Percentiles rank a stretch among this genome's conserved stretches.
Evolutionary conservation across 108 stramenopile species (phyloP).

Genomic region (Cyclotella atomus): DNA sequence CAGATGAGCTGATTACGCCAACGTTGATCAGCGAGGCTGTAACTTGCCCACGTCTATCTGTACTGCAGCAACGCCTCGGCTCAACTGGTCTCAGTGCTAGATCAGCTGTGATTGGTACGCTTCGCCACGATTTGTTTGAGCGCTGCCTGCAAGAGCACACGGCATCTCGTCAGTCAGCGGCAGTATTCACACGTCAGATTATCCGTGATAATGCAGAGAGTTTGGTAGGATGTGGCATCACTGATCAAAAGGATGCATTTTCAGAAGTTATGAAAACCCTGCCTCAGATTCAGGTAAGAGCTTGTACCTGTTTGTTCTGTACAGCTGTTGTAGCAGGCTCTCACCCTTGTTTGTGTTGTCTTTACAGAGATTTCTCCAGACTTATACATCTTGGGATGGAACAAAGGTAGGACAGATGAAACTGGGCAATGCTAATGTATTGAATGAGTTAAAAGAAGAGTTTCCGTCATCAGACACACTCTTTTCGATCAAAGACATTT

Average conservation of each 20-base stretch:
- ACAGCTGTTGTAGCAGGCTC: no score
- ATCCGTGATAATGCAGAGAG: conserved; percentile 67
- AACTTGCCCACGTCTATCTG: conserved; percentile 74
- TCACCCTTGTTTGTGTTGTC: no score
- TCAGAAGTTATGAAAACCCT: conserved; percentile 66
- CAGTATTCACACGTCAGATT: conserved; percentile 47
- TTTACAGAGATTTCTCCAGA: conserved; percentile 49
- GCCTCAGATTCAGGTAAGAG: conserved; percentile 60
- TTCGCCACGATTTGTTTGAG: conserved; percentile 87
- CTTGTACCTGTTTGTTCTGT: not conserved
- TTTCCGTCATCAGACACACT: conserved; percentile 32
- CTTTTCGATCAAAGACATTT: conserved; percentile 29
- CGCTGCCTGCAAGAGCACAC: conserved; percentile 58
- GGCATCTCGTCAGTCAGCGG: conserved; percentile 55
- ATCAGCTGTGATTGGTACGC: conserved; percentile 77
- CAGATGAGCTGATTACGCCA: conserved; percentile 82
- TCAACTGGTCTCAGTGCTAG: conserved; percentile 69
- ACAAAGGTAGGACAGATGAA: conserved; percentile 7
- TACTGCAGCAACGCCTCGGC: conserved; percentile 70
- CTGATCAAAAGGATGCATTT: conserved; percentile 56
- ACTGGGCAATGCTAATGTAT: not conserved
- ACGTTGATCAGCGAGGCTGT: conserved; percentile 80
- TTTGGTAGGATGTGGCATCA: conserved; percentile 72
- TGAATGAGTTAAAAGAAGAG: conserved; percentile 34
- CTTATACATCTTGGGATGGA: conserved; percentile 55